Base-by-base conservation (phyloP, 2,329 filamentous ascomycete genomes). In the Zalaria sp. region DNA sequence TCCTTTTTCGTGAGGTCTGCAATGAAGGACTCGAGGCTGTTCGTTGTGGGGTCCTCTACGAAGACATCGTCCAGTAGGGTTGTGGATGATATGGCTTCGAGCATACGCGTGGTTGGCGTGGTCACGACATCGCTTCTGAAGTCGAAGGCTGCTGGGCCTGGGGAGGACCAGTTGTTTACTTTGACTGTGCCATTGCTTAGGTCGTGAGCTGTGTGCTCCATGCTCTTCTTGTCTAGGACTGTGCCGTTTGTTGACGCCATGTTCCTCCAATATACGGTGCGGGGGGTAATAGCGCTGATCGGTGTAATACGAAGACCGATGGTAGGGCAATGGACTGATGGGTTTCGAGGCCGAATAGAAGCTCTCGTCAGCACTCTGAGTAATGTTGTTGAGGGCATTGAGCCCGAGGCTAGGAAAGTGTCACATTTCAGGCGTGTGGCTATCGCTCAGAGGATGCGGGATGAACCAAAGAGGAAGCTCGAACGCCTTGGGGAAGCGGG, bases 41-140 rank as follows among this genome's bases (percentile, higher is more conserved):
- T 77, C 1, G 89, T 95, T 0, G 81, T 86, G 1, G 75, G 68
- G 53, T 94, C 87, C 61, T 93, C 86, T 47, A 70, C 66, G 58
- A 82, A 84, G 50, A 93, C 85, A 59, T 94, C 88, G 60, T 95
- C 88, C 11, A 82, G 68, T 28, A 94, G 74, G 0, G 82, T 81
- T 48, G 79, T 82, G 39, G 76, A 69, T 50, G 77, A 69, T 49
- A 95, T 82, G 10, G 88, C 84, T 36, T 73, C 67, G 32, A 95
- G 77, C 88, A 94, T 95, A 3, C 80, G 75, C 1, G 75, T 59
- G 0, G 83, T 91, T 1, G 85, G 85, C 1, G 79, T 83, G 3
- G 86, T 93, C 55, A 82, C 69, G 4, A 75, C 76, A 56, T 85
- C 81, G 55, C 53, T 73, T 49, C 73, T 63, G 47, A 76, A 67